Base-by-base conservation (phyloP, 345 rosid species). In the Anastatica hierochuntica region DNA sequence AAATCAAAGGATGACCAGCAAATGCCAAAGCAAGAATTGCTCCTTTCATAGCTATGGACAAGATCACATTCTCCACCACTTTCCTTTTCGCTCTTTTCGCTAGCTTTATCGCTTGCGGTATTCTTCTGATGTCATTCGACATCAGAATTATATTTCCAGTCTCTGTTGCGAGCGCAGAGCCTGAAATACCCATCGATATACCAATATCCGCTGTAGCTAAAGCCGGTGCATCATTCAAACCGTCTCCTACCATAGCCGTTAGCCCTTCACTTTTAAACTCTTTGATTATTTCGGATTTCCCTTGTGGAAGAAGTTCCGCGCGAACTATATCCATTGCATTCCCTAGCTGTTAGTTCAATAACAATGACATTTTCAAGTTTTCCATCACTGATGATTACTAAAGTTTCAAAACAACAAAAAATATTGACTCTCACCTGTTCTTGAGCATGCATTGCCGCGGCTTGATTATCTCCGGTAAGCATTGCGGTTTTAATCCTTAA, bases 201-300 rank as follows among this genome's bases (percentile, higher is more conserved):
- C 98, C 98, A 16, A 88, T 79, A 51, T 88, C 85, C 0, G 97
- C 88, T 11, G 79, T 74, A n/a, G 95, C 97, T 53, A 92, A 73
- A 19, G 98, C 95, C 3, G 95, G 98, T 7, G 98, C 94, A 58
- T 92, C 98, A 12, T 92, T 92, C 8, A 92, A 15, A 1, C 95
- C 98, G 56, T 92, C 97, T 46, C 97, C 98, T 14, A 85, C 72
- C 98, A 88, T 92, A 3, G 72, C 82, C 0, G 90, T 81, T 65
- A 69, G 47, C 6, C 95, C 97, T 35, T 62, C 64, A 30, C 46
- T 55, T 71, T 81, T 67, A 12, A 78, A 81, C 20, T 36, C 70
- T 35, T 60, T 13, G 36, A 92, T 67, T 24, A 85, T 78, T 56
- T 60, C 66, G 0, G 71, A 78, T 66, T 92, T 92, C 29, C 76